Percentiles rank a stretch among this genome's conserved stretches.
Conservation (phyloP, 805 yeast species). For the Ogataea trehalophila region DNA sequence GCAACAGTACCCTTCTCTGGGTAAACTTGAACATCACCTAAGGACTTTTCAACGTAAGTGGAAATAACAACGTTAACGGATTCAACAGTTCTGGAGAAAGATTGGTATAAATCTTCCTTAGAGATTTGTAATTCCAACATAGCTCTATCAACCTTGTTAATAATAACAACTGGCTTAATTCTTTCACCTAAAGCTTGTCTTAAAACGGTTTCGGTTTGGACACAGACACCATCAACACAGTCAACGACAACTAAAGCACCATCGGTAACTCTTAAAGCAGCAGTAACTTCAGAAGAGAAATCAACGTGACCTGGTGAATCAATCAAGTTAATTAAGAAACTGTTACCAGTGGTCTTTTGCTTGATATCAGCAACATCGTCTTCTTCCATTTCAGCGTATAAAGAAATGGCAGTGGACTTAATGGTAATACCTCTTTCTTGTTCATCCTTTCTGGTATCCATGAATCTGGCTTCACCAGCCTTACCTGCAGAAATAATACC, state of each 20-base stretch:
- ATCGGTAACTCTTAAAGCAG: slow-evolving; percentile 99
- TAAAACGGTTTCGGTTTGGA: slow-evolving; percentile 98
- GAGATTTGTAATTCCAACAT: slow-evolving; percentile 96
- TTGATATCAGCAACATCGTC: slow-evolving; percentile 85
- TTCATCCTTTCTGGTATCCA: slow-evolving; percentile 99
- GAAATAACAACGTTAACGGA: slow-evolving; percentile 98
- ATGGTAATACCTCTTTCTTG: slow-evolving; percentile 99
- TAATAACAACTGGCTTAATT: slow-evolving; percentile 97
- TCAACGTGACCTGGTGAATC: slow-evolving; percentile 99
- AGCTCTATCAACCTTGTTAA: slow-evolving; percentile 99
- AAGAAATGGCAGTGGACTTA: slow-evolving; percentile 97
- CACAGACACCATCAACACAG: slow-evolving; percentile 99
- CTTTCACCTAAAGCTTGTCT: slow-evolving; percentile 99
- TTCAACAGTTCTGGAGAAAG: slow-evolving; percentile 98
- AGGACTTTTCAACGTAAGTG: slow-evolving; percentile 82
- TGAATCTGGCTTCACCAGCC: slow-evolving; percentile 99
- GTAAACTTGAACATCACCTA: slow-evolving; percentile 98
- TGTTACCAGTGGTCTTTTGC: slow-evolving; percentile 90
- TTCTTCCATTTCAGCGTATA: slow-evolving; percentile 81
- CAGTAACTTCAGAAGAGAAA: slow-evolving; percentile 99
- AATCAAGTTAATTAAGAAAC: slow-evolving; percentile 94
- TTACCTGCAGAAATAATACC: slow-evolving; percentile 99
- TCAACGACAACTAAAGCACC: slow-evolving; percentile 99
- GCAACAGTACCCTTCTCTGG: slow-evolving; percentile 99
- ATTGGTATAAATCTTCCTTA: slow-evolving; percentile 98